Percentiles rank a stretch among this genome's conserved stretches.
These are phyloP conservation scores for Filosporella fistucella DNA, from an alignment of 495 filamentous ascomycete species.

Conservation along the genomic window DNA sequence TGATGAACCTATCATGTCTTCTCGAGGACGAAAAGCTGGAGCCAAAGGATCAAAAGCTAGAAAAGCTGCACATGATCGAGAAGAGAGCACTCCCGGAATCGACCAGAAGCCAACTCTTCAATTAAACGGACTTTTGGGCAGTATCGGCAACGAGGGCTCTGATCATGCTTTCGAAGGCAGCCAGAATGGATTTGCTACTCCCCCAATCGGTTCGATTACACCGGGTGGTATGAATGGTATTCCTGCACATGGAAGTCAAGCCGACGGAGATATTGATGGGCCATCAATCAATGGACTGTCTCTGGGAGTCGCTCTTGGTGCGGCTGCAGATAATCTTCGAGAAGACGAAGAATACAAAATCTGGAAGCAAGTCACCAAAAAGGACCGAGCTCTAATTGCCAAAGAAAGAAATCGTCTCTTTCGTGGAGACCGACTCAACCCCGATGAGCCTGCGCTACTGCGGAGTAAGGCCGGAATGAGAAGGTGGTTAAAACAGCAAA, in stretches of 20 bases:
- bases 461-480: constrained; percentile 63
- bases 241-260: constrained; percentile 60
- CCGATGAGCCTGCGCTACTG: constrained; percentile 82
- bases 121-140: constrained; percentile 46
- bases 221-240: constrained; percentile 70
- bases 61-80: constrained; percentile 69
- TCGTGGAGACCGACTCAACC: constrained; percentile 74
- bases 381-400: constrained; percentile 84
- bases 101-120: constrained; percentile 56
- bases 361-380: constrained; percentile 99
- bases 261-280: constrained; percentile 75
- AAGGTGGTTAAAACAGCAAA: constrained; percentile 72
- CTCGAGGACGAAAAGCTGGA: constrained; percentile 82
- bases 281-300: constrained; percentile 58
- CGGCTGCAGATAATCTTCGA: constrained; percentile 46
- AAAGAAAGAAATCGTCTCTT: constrained; percentile 78
- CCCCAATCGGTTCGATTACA: constrained; percentile 72
- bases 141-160: constrained; percentile 43
- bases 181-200: constrained; percentile 79
- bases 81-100: constrained; percentile 72
- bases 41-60: constrained; percentile 74
- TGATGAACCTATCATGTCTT: constrained; percentile 98
- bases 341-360: constrained; percentile 91
- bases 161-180: constrained; percentile 54
- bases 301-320: constrained; percentile 44